A percentile compares a stretch with the other conserved stretches of the same genome.
Evolutionary conservation across 768 basidiomycete species (phyloP).

Genomic region (Pulveroboletus frians): DNA sequence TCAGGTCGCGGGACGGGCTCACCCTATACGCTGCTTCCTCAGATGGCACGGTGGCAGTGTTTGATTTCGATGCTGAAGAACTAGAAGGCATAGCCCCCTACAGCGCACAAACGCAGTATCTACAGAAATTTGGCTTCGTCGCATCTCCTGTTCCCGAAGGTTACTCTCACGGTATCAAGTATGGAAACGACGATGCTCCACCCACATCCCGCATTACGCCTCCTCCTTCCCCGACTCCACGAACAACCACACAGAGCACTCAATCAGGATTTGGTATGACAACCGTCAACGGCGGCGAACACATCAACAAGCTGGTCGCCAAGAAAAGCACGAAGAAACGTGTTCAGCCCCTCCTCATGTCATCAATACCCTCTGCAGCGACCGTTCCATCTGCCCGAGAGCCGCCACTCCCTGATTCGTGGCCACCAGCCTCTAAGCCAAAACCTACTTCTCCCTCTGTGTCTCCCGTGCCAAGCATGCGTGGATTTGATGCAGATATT

Average conservation of each 20-base stretch:
- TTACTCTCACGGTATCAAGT: conserved; percentile 50
- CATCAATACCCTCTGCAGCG: conserved; percentile 35
- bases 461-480: conserved; percentile 48
- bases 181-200: conserved; percentile 18
- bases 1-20: conserved; percentile 88
- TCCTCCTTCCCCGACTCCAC: conserved; percentile 43
- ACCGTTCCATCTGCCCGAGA: conserved; percentile 14
- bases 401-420: conserved; percentile 9
- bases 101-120: conserved; percentile 70
- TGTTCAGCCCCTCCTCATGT: conserved; percentile 42
- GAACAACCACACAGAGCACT: conserved; percentile 28
- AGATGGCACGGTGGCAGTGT: conserved; percentile 89
- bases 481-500: conserved; percentile 42
- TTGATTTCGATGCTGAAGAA: conserved; percentile 77
- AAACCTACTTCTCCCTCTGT: conserved; percentile 25
- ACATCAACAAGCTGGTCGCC: conserved; percentile 69
- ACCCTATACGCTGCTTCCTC: conserved; percentile 93
- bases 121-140: conserved; percentile 75
- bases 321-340: conserved; percentile 71
- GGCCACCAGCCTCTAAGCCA: conserved; percentile 24
- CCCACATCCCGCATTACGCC: conserved; percentile 37
- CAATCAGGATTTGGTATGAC: conserved; percentile 39
- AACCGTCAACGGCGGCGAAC: conserved; percentile 45
- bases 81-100: conserved; percentile 76
- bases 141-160: conserved; percentile 65